Evolutionary conservation across 2,329 filamentous ascomycete genomes (phyloP).

Genomic region (Paradendryphiella salina): DNA sequence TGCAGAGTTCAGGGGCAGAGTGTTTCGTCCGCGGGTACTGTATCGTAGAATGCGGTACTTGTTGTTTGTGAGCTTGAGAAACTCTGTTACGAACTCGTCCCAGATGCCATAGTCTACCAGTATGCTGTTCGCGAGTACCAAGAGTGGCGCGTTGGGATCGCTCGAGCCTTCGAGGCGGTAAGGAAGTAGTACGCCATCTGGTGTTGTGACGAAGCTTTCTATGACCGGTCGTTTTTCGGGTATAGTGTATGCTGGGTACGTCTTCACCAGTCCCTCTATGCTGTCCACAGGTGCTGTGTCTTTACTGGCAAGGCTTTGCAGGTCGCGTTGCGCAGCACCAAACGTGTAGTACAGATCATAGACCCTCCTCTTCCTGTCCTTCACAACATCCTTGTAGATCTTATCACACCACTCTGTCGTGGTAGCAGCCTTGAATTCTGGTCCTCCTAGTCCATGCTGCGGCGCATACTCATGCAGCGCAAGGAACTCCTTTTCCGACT

Average conservation of each 20-base stretch:
- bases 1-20: constrained; percentile 47
- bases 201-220: constrained; percentile 67
- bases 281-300: constrained; percentile 55
- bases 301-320: constrained; percentile 59
- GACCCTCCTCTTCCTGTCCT: constrained; percentile 59
- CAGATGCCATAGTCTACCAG: constrained; percentile 79
- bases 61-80: constrained; percentile 58
- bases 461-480: constrained; percentile 73
- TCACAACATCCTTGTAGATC: constrained; percentile 63
- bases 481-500: constrained; percentile 58
- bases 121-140: constrained; percentile 80
- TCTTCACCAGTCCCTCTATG: constrained; percentile 59
- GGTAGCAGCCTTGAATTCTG: constrained; percentile 65
- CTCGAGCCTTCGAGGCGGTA: constrained; percentile 76
- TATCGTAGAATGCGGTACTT: constrained; percentile 77
- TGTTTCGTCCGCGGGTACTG: constrained; percentile 70
- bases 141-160: constrained; percentile 67
- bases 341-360: constrained; percentile 81
- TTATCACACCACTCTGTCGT: constrained; percentile 64
- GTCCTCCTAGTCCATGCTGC: constrained; percentile 66
- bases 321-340: constrained; percentile 71
- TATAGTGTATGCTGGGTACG: constrained; percentile 52
- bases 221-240: constrained; percentile 54
- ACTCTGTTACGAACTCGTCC: constrained; percentile 70
- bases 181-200: constrained; percentile 69